phyloP scores from a whole-genome alignment of 2,329 filamentous ascomycete genomes.

The Pestalotiopsis sp. region DNA sequence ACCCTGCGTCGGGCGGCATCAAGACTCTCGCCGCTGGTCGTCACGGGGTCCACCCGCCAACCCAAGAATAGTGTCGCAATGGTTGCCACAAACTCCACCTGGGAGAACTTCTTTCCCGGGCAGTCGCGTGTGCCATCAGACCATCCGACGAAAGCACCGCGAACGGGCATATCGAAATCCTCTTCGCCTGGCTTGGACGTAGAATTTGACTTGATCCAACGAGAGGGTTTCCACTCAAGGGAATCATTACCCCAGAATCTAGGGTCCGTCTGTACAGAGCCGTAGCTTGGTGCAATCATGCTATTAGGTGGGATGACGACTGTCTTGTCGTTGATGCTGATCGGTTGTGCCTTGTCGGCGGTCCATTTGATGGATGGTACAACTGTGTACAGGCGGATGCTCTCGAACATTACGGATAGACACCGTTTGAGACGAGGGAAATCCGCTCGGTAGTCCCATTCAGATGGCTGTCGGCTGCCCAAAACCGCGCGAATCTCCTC shows the following conservation, averaged over 20 bases:
- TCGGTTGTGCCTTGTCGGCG: not conserved
- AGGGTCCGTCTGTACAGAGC: constrained; percentile 27
- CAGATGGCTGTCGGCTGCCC: constrained; percentile 5
- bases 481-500: constrained; percentile 17
- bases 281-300: constrained; percentile 23
- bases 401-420: constrained; percentile 21
- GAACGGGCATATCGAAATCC: constrained; percentile 13
- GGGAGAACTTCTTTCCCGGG: constrained; percentile 24
- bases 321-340: not conserved
- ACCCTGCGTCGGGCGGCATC: constrained; percentile 6
- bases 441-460: constrained; percentile 17
- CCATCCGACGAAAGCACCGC: constrained; percentile 22
- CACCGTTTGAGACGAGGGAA: constrained; percentile 25
- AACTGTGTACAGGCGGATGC: constrained; percentile 6
- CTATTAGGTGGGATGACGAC: constrained; percentile 19
- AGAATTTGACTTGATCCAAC: constrained; percentile 20
- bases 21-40: constrained; percentile 18
- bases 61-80: constrained; percentile 18
- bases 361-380: not conserved
- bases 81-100: constrained; percentile 22
- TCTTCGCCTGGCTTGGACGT: constrained; percentile 3
- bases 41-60: constrained; percentile 25
- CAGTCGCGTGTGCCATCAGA: constrained; percentile 23
- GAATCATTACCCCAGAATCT: constrained; percentile 28
- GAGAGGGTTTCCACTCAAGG: constrained; percentile 25